Conservation (phyloP, 2,329 filamentous ascomycete species). For the Arthrinium puccinioides region DNA sequence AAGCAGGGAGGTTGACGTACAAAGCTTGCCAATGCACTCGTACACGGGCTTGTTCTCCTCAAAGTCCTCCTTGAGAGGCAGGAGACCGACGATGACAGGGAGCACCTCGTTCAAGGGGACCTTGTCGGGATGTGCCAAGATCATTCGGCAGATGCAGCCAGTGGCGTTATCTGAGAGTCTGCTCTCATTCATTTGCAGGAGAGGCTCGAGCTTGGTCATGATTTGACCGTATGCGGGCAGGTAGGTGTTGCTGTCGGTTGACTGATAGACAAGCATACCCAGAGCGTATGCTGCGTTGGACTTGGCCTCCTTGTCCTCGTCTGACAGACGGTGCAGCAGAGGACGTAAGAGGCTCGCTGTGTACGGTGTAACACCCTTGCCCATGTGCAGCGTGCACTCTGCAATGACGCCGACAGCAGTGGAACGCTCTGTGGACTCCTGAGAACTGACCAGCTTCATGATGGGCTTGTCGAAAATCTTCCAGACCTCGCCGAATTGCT, state of each 20-base stretch:
- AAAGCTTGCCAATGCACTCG: constrained; percentile 82
- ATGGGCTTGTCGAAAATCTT: constrained; percentile 93
- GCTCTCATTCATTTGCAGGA: constrained; percentile 69
- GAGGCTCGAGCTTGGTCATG: constrained; percentile 76
- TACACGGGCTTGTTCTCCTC: constrained; percentile 96
- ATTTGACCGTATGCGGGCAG: constrained; percentile 70
- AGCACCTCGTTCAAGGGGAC: constrained; percentile 78
- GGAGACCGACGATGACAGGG: constrained; percentile 67
- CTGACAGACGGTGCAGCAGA: constrained; percentile 76
- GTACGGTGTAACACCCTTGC: constrained; percentile 70
- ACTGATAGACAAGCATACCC: constrained; percentile 78
- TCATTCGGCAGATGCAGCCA: constrained; percentile 87
- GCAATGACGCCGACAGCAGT: constrained; percentile 88
- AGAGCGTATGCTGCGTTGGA: constrained; percentile 92
- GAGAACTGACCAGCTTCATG: constrained; percentile 78
- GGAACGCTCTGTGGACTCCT: constrained; percentile 79
- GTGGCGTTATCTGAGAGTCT: constrained; percentile 89
- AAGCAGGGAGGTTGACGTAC: constrained; percentile 41
- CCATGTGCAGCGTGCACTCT: constrained; percentile 84
- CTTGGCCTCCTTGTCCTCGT: constrained; percentile 86
- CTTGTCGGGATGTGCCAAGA: constrained; percentile 76
- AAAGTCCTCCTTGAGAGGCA: constrained; percentile 87
- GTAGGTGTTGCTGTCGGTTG: constrained; percentile 65
- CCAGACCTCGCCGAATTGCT: constrained; percentile 80
- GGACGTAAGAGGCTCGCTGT: constrained; percentile 71